Conservation (phyloP, 768 basidiomycete species). For the Suillus brevipes region DNA sequence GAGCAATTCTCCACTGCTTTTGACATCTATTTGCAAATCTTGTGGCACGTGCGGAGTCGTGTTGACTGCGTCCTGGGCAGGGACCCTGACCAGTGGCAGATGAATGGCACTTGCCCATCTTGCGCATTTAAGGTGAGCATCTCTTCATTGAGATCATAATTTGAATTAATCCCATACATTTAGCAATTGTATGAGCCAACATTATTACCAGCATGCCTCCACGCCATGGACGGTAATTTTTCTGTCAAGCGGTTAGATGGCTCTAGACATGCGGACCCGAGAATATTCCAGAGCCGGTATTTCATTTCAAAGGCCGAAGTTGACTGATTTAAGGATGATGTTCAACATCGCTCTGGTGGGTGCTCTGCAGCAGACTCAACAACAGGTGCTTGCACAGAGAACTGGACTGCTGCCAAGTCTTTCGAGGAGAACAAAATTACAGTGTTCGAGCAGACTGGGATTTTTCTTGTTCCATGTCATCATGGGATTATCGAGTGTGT, state of each 20-base stretch:
- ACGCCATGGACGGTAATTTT: conserved; percentile 19
- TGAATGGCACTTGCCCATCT: neutral
- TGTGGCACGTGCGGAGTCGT: neutral
- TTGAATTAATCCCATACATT: too few relatives aligned
- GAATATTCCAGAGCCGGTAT: conserved; percentile 17
- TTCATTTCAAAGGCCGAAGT: conserved; percentile 29
- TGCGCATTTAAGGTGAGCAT: neutral
- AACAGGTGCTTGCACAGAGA: neutral
- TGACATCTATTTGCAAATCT: neutral
- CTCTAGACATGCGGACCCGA: too few relatives aligned
- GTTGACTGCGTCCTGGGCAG: neutral
- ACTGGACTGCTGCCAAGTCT: too few relatives aligned
- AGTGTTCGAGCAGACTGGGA: too few relatives aligned
- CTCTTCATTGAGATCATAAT: too few relatives aligned
- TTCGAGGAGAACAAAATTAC: too few relatives aligned
- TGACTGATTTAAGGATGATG: conserved; percentile 24
- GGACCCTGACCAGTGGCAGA: neutral
- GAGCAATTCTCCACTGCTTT: neutral
- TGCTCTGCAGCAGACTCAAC: neutral
- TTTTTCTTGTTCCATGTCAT: too few relatives aligned
- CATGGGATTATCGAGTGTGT: too few relatives aligned
- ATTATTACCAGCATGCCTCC: conserved; percentile 25
- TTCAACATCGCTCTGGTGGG: conserved; percentile 1
- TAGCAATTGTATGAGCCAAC: conserved; percentile 21
- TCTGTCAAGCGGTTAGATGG: too few relatives aligned